A percentile compares a stretch with the other conserved stretches of the same genome.
These are phyloP conservation scores for Casaregolazyma lundiana DNA, from an alignment of 1,139 yeast species.

Conservation along the genomic window DNA sequence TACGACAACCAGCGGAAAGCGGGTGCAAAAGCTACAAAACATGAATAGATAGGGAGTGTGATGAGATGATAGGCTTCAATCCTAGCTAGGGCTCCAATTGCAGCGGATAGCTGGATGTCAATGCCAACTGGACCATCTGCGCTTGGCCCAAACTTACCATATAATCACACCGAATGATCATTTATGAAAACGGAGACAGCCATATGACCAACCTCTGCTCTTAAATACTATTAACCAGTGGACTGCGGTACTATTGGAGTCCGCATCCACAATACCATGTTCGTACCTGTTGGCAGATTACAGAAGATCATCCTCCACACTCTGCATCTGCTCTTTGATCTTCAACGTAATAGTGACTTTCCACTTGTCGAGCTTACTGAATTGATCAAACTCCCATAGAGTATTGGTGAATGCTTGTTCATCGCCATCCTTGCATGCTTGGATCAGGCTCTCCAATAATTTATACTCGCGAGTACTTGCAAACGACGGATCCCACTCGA, in stretches of 20 bases:
- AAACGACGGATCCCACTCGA: slow-evolving; percentile 74
- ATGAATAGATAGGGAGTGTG: neutral
- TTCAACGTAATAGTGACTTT: slow-evolving; percentile 81
- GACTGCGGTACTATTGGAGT: too few species aligned
- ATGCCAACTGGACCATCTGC: too few species aligned
- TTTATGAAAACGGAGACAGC: neutral
- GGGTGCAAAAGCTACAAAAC: neutral
- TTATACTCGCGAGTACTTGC: slow-evolving; percentile 73
- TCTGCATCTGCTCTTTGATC: slow-evolving; percentile 69
- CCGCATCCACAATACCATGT: too few species aligned
- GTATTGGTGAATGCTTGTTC: slow-evolving; percentile 68
- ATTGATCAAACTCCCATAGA: slow-evolving; percentile 82
- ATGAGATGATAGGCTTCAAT: too few species aligned
- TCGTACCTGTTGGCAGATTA: too few species aligned
- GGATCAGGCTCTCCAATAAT: slow-evolving; percentile 57
- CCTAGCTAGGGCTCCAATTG: too few species aligned
- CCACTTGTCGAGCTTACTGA: slow-evolving; percentile 84
- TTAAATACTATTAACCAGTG: neutral
- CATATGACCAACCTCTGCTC: neutral
- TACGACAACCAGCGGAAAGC: neutral
- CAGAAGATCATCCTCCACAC: slow-evolving; percentile 58
- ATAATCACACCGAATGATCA: neutral
- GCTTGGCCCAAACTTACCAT: neutral
- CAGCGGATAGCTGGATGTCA: too few species aligned
- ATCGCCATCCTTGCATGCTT: slow-evolving; percentile 75